Base-by-base conservation (phyloP, 768 basidiomycete species). In the Tricholoma sp. region DNA sequence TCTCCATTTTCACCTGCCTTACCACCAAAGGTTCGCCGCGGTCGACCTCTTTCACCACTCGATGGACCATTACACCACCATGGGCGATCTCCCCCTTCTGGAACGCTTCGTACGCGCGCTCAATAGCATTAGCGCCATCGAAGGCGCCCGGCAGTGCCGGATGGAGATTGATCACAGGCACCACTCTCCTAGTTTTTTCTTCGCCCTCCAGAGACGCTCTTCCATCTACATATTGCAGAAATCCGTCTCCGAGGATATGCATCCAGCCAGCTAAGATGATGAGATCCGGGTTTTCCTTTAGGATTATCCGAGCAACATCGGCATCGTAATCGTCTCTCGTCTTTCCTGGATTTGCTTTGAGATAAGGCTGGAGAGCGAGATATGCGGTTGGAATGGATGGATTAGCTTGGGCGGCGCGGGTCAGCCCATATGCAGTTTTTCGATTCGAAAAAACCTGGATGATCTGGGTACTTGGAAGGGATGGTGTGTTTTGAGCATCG, bases 221-320 rank as follows among this genome's bases (percentile, higher is more conserved):
- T 6, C 81, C 80, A 49, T 78, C 75, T 51, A 91, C 68, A 32
- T 84, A 76, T 17, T 91, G 82, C 57, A 98, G 70, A 70, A 98
- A 98, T 0, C 74, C 75, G 52, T 91, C 86, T 56, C 87, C 85
- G 57, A 98, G 79, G 64, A 98, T 91, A 65, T 98, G 95, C 96
- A 99, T 98, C 92, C 94, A 99, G 0, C 97, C 97, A 0, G 96
- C 97, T n/a, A 98, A 79, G 6, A 98, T 90, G 49, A 98, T 82
- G 24, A 96, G 68, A 70, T 98, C 91, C 0, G 96, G 96, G 32
- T 74, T 71, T 17, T 76, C 81, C 24, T 71, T 66, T 5, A 89
- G 65, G 3, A 93, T 84, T 52, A 84, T 78, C 32, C 80, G 72
- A 7, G 91, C 92, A 1, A 95, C 80, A 66, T 91, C 89, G 2